Evolutionary conservation across 805 yeast genomes (phyloP), one percentile per base, ranked within the genome.

Genomic region (Candida hispaniensis): DNA sequence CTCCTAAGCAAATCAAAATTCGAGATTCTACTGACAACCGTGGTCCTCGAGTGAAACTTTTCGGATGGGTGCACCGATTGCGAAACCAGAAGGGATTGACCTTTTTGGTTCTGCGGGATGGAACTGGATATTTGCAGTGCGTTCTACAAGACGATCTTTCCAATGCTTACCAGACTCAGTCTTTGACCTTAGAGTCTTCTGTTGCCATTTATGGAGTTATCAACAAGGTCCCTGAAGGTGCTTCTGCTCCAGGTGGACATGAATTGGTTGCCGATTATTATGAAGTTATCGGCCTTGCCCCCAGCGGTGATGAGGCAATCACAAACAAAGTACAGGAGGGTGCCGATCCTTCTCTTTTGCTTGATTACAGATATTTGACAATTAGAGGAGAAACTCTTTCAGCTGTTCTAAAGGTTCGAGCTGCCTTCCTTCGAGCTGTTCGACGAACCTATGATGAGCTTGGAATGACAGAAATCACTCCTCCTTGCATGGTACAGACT

Each of bases 401-500:
- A 41, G 77, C 91, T 11, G 93, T 91, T 20, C 78, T 91, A 91
- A 82, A 80, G 58, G 97, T 91, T 20, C 78, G 99, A 60, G 91
- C 95, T 23, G 64, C 74, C 22, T 68, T 85, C 39, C 62, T 91
- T 49, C 64, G 64, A 34, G 61, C 91, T 23, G 60, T 91, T 48
- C 75, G 99, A 64, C 68, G 73, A 47, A 79, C 79, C 41, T 88
- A 70, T 55, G 64, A 56, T 14, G 91, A 82, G 52, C 82, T 78
- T 62, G 69, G 72, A 19, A 53, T 86, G 34, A 63, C 73, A 18
- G 99, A 91, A 67, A 95, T 93, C 41, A 91, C 97, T 23, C 96
- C 98, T 28, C 99, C 99, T 53, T 86, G 97, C 63, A 91, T 91
- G 97, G 99, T 91, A 39, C 98, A 91, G 65, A 86, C 95, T 23